phyloP scores from a whole-genome alignment of 192 early-diverging fungal genomes.

The Coemansia sp. region DNA sequence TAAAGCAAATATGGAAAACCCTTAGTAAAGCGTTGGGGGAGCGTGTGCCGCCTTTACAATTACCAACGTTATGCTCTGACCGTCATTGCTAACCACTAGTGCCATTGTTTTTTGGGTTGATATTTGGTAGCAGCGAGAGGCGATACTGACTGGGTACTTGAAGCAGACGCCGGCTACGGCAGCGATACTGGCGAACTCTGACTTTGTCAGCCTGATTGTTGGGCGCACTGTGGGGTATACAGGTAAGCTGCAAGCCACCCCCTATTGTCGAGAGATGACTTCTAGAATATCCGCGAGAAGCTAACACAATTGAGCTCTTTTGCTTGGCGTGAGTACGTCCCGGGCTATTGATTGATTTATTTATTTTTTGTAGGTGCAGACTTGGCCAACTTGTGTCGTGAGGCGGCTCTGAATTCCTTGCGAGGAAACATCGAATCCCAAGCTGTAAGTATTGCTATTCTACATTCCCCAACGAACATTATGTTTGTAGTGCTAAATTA shows the following conservation, averaged over 20 bases:
- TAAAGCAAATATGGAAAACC: neutral
- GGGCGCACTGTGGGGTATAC: conserved; percentile 56
- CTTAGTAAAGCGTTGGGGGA: neutral
- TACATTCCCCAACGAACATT: neutral
- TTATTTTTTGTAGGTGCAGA: conserved; percentile 66
- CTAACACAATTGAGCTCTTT: neutral
- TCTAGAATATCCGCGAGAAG: neutral
- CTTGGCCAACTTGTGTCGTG: conserved; percentile 81
- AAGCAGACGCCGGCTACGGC: conserved; percentile 61
- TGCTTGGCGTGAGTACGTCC: too few species aligned
- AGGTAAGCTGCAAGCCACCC: conserved; percentile 24
- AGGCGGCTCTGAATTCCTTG: conserved; percentile 74
- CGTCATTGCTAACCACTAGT: neutral
- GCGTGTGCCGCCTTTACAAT: neutral
- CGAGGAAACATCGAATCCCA: conserved; percentile 62
- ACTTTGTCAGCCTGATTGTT: conserved; percentile 50
- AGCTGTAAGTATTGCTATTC: conserved; percentile 51
- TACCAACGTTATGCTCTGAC: neutral
- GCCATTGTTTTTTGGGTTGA: neutral
- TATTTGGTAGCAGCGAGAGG: conserved; percentile 58
- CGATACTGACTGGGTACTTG: conserved; percentile 63
- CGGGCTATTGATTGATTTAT: neutral
- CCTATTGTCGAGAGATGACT: neutral
- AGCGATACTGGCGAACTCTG: conserved; percentile 36
- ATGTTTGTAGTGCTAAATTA: neutral